Evolutionary conservation across 106 monocot species (phyloP).

Genomic region (Vanilla planifolia): DNA sequence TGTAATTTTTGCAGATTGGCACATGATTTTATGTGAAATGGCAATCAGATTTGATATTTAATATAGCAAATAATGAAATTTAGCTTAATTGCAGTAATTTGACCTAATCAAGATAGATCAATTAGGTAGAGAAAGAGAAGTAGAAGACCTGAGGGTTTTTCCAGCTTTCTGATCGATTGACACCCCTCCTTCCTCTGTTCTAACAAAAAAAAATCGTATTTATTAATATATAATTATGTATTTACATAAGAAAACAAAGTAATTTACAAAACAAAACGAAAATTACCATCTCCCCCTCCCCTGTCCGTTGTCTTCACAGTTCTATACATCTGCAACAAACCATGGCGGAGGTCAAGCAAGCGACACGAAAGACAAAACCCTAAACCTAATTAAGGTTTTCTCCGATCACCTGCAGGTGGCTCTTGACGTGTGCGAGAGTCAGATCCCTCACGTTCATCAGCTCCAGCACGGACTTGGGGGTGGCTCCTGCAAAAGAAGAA

Average conservation of each 20-base stretch:
- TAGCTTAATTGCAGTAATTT: too few relatives aligned
- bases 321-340: slow-evolving; percentile 76
- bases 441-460: slow-evolving; percentile 84
- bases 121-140: slow-evolving; percentile 20
- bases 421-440: slow-evolving; percentile 77
- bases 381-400: background rate
- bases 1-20: too few relatives aligned
- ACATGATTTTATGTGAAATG: too few relatives aligned
- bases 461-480: slow-evolving; percentile 74
- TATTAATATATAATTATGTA: background rate
- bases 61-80: too few relatives aligned
- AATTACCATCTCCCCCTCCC: slow-evolving; percentile 17
- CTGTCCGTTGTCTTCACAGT: slow-evolving; percentile 75
- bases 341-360: background rate
- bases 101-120: too few relatives aligned
- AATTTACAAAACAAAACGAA: background rate
- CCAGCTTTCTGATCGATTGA: slow-evolving; percentile 12
- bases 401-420: slow-evolving; percentile 53
- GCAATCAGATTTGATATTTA: too few relatives aligned
- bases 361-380: background rate
- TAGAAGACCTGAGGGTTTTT: slow-evolving; percentile 6
- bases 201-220: background rate
- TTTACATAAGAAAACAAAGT: background rate
- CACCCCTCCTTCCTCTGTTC: slow-evolving; percentile 16
- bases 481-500: slow-evolving; percentile 44